A percentile compares a stretch with the other conserved stretches of the same genome.
These are phyloP conservation scores for Coffea humblotiana DNA, from an alignment of 305 asterid genomes.

Conservation along the genomic window DNA sequence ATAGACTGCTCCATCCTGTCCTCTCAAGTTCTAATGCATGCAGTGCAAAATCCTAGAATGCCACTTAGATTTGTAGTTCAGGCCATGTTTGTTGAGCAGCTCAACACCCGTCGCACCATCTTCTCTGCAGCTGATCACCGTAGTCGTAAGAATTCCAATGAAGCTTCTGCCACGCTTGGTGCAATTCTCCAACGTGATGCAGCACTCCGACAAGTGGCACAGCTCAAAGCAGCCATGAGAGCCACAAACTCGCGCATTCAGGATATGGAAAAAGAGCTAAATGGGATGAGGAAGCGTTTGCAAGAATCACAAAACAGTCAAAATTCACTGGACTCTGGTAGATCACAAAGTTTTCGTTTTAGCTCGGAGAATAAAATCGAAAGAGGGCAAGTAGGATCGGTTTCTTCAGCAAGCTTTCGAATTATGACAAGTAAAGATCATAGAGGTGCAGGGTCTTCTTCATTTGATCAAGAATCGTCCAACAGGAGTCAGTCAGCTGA, in stretches of 20 bases:
- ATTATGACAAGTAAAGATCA: constrained; percentile 14
- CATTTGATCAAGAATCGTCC: constrained; percentile 40
- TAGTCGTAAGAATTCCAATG: constrained; percentile 13
- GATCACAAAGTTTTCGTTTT: constrained; percentile 49
- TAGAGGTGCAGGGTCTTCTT: constrained; percentile 29
- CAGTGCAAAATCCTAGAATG: constrained; percentile 82
- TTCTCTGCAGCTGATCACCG: constrained; percentile 42
- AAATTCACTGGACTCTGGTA: constrained; percentile 31
- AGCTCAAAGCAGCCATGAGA: constrained; percentile 59
- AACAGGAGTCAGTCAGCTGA: constrained; percentile 29
- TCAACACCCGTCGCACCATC: constrained; percentile 75
- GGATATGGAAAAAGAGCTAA: constrained; percentile 63
- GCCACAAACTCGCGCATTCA: constrained; percentile 62
- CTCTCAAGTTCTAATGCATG: constrained; percentile 62
- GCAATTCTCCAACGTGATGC: constrained; percentile 74
- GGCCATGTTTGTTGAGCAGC: constrained; percentile 92
- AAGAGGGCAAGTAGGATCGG: constrained; percentile 35
- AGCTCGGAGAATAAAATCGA: constrained; percentile 30
- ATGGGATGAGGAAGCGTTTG: constrained; percentile 49
- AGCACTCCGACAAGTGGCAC: constrained; percentile 65
- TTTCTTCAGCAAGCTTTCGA: constrained; percentile 35
- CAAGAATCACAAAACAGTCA: constrained; percentile 32
- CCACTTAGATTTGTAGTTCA: constrained; percentile 80
- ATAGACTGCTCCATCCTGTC: constrained; percentile 72
- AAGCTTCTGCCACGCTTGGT: constrained; percentile 48